Evolutionary conservation across 1,139 yeast genomes (phyloP).

Genomic region (Debaryomycetaceae sp.): DNA sequence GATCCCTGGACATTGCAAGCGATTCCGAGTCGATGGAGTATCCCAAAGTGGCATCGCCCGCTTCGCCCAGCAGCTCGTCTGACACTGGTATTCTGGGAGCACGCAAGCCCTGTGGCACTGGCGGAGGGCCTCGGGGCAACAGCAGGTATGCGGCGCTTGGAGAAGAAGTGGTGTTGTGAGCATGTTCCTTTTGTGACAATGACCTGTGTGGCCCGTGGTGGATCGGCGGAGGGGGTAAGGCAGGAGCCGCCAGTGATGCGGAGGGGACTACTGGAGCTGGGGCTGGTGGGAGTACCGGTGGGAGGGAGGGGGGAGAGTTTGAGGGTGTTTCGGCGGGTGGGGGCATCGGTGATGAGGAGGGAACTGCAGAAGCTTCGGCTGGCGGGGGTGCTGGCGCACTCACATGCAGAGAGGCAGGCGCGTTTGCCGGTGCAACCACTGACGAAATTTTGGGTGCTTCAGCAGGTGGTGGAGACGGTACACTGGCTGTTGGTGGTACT

Average conservation of each 20-base stretch:
- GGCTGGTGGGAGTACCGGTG: conserved; percentile 1
- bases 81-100: neutral
- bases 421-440: neutral
- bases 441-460: neutral
- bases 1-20: neutral
- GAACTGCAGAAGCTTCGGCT: neutral
- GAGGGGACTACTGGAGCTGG: neutral
- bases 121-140: neutral
- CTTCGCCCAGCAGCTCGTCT: neutral
- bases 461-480: neutral
- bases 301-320: neutral
- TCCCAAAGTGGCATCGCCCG: neutral
- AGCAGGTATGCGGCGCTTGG: too few relatives aligned
- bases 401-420: neutral
- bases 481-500: neutral
- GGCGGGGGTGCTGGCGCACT: neutral
- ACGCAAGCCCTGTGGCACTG: neutral
- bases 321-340: conserved; percentile 1
- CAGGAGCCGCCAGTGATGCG: neutral
- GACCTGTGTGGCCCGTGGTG: neutral
- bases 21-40: neutral
- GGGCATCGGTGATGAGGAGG: neutral
- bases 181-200: neutral
- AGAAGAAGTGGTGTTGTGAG: neutral
- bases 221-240: neutral